Conservation (phyloP, 1,284 basidiomycete genomes). For the Cryptococcus sp. region DNA sequence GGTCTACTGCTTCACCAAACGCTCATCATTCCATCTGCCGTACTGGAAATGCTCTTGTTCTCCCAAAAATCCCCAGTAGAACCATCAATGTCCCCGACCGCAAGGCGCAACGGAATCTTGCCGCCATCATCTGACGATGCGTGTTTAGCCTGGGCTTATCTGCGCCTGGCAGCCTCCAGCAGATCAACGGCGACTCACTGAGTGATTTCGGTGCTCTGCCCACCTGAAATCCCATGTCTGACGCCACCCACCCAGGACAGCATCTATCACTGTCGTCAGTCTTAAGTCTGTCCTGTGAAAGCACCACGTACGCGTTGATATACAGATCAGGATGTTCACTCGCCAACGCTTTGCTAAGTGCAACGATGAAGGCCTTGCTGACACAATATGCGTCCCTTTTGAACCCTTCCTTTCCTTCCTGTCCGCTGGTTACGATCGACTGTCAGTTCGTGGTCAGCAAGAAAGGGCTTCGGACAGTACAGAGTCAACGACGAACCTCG, state of each 20-base stretch:
- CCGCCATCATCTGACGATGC: not conserved
- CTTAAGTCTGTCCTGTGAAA: not conserved
- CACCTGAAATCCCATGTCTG: not conserved
- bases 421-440: not conserved
- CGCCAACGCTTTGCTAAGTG: not conserved
- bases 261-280: not conserved
- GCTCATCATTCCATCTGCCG: not conserved
- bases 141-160: no score
- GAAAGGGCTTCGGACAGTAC: no score
- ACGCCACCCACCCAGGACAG: not conserved
- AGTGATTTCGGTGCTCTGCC: conserved; percentile 1
- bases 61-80: conserved; percentile 1
- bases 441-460: not conserved
- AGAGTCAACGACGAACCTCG: not conserved
- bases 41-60: conserved; percentile 1
- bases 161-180: no score
- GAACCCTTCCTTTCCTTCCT: not conserved
- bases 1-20: not conserved
- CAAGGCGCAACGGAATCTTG: not conserved
- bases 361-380: conserved; percentile 1
- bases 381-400: conserved; percentile 2
- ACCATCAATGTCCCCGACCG: not conserved
- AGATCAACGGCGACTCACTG: not conserved
- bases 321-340: not conserved
- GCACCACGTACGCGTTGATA: not conserved